Evolutionary conservation across 2,329 filamentous ascomycete genomes (phyloP).

Genomic region (Lomentospora prolificans): DNA sequence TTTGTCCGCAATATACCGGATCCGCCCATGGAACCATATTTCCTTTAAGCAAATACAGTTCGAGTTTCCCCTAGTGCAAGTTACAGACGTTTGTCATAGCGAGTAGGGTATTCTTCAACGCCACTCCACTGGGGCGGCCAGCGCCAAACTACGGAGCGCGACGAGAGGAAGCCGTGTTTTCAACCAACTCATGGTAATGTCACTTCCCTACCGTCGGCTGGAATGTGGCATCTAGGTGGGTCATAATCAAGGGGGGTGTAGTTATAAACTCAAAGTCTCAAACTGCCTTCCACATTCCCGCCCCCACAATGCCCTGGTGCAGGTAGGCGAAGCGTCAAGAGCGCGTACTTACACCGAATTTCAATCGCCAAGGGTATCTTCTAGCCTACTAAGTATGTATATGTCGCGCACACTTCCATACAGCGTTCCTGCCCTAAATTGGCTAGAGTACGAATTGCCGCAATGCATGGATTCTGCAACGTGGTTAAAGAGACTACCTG

Average conservation of each 20-base stretch:
- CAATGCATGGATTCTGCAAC: not conserved
- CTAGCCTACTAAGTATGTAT: not conserved
- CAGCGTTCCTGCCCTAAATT: not conserved
- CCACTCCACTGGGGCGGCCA: too few relatives aligned
- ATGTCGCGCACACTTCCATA: not conserved
- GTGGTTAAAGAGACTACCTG: not conserved
- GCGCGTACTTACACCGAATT: conserved; percentile 9
- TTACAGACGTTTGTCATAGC: not conserved
- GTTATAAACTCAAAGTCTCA: not conserved
- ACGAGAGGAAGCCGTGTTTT: too few relatives aligned
- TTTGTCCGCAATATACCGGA: not conserved
- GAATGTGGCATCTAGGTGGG: not conserved
- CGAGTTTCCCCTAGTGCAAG: not conserved
- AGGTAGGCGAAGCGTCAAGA: conserved; percentile 4
- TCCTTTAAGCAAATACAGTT: not conserved
- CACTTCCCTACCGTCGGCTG: not conserved
- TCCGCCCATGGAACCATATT: not conserved
- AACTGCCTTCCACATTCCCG: not conserved
- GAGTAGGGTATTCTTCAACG: not conserved
- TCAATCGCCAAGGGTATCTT: not conserved
- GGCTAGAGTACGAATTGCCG: not conserved
- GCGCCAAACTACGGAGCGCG: too few relatives aligned
- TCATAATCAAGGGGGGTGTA: not conserved
- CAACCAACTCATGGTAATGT: too few relatives aligned
- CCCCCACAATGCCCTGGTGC: not conserved